A percentile compares a stretch with the other conserved stretches of the same genome.
Conservation (phyloP, 805 yeast genomes). For the Spathaspora girioi region DNA sequence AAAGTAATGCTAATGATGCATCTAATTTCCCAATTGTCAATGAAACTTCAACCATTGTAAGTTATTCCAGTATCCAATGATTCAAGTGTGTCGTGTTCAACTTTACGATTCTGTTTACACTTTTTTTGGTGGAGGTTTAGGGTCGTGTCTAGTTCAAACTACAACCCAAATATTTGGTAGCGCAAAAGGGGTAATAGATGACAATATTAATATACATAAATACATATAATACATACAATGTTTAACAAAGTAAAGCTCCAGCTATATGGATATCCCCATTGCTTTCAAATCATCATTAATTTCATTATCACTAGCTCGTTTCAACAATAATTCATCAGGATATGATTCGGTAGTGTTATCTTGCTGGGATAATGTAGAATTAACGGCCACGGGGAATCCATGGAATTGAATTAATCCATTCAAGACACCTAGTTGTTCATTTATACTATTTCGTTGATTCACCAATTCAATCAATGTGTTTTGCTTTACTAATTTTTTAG, state of each 20-base stretch:
- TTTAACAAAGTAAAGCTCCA: neutral
- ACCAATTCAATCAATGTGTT: slow-evolving; percentile 43
- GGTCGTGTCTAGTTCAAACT: neutral
- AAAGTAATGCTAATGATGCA: slow-evolving; percentile 85
- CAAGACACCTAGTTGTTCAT: slow-evolving; percentile 66
- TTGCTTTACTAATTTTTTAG: slow-evolving; percentile 34
- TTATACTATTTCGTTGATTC: slow-evolving; percentile 61
- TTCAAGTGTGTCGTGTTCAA: neutral
- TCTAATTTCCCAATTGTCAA: slow-evolving; percentile 94
- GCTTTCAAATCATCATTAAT: slow-evolving; percentile 66
- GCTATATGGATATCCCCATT: slow-evolving; percentile 45
- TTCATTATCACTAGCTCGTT: slow-evolving; percentile 67
- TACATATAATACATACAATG: neutral
- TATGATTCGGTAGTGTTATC: slow-evolving; percentile 6
- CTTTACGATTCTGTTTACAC: neutral
- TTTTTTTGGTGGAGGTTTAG: no score
- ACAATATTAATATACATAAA: neutral
- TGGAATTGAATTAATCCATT: slow-evolving; percentile 63
- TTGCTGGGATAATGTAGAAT: slow-evolving; percentile 36
- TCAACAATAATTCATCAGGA: slow-evolving; percentile 40
- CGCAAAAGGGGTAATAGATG: neutral
- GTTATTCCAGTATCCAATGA: neutral
- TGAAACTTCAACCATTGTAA: slow-evolving; percentile 73
- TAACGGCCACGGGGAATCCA: slow-evolving; percentile 76
- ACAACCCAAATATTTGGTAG: neutral